Evolutionary conservation across 2,329 filamentous ascomycete species (phyloP).

Genomic region (Chaetomiaceae sp.): DNA sequence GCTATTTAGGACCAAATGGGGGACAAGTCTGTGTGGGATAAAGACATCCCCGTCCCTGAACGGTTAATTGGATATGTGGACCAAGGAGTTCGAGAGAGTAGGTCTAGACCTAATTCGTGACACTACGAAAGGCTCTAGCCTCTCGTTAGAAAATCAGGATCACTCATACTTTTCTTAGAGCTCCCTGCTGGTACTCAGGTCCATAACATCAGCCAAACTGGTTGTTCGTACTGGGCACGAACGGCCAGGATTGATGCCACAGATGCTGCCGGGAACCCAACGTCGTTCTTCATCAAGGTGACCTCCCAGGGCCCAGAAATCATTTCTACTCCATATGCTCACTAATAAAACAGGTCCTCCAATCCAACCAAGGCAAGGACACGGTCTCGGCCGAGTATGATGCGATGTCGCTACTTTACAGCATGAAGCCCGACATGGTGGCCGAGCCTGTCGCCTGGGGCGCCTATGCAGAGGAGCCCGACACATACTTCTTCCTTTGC

Average conservation of each 20-base stretch:
- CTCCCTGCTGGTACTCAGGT: conserved; percentile 7
- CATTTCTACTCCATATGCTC: neutral
- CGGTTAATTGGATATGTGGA: neutral
- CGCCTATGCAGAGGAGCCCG: neutral
- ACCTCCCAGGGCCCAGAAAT: too few species aligned
- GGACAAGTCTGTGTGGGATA: neutral
- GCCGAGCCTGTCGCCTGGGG: conserved; percentile 31
- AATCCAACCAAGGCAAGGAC: conserved; percentile 22
- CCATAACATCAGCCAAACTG: neutral
- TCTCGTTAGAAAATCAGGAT: too few species aligned
- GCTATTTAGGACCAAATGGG: neutral
- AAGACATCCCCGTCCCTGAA: neutral
- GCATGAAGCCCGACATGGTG: conserved; percentile 30
- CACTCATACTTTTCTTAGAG: neutral
- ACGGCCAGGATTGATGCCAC: conserved; percentile 11
- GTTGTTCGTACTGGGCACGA: conserved; percentile 11
- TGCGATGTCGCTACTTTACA: conserved; percentile 35
- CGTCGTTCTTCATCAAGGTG: conserved; percentile 25
- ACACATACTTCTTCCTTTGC: conserved; percentile 2
- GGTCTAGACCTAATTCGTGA: neutral
- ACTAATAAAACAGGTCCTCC: conserved; percentile 1
- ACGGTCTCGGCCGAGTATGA: conserved; percentile 38
- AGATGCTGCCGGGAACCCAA: conserved; percentile 16
- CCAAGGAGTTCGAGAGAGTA: conserved; percentile 1
- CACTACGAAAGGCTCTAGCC: too few species aligned